Conservation (phyloP, 257 asterid species). For the Leptodermis oblonga region DNA sequence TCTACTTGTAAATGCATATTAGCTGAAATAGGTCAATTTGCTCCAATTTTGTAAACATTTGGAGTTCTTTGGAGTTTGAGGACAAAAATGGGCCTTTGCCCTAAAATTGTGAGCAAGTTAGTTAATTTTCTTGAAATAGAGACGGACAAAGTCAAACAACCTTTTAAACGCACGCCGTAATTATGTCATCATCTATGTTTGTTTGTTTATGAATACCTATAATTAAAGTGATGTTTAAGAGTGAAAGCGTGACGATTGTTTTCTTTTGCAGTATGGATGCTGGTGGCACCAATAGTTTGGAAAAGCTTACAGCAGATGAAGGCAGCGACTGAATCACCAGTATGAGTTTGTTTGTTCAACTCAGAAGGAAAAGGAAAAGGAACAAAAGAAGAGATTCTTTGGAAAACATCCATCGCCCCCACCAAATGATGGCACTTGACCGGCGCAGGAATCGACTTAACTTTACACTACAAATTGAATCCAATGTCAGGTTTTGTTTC, state of each 20-base stretch:
- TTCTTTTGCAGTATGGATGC: constrained; percentile 43
- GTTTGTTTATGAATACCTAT: neutral
- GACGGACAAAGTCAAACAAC: too few relatives aligned
- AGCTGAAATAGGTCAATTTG: too few relatives aligned
- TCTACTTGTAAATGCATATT: too few relatives aligned
- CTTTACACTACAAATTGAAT: neutral
- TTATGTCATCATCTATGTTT: too few relatives aligned
- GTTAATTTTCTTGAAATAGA: too few relatives aligned
- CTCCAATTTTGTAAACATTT: too few relatives aligned
- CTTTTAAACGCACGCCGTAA: too few relatives aligned
- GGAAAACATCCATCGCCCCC: neutral
- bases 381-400: neutral
- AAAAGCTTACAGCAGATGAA: constrained; percentile 28
- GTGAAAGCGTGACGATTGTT: neutral
- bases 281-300: constrained; percentile 46
- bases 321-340: constrained; percentile 24
- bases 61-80: too few relatives aligned
- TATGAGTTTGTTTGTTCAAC: constrained; percentile 17
- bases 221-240: neutral
- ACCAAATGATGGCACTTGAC: constrained; percentile 6
- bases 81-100: too few relatives aligned
- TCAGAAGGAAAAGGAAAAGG: constrained; percentile 1
- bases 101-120: too few relatives aligned
- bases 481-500: neutral
- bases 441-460: constrained; percentile 5